These are phyloP conservation scores for Blastobotrys mokoenaii DNA, from an alignment of 805 yeast genomes.

Conservation along the genomic window DNA sequence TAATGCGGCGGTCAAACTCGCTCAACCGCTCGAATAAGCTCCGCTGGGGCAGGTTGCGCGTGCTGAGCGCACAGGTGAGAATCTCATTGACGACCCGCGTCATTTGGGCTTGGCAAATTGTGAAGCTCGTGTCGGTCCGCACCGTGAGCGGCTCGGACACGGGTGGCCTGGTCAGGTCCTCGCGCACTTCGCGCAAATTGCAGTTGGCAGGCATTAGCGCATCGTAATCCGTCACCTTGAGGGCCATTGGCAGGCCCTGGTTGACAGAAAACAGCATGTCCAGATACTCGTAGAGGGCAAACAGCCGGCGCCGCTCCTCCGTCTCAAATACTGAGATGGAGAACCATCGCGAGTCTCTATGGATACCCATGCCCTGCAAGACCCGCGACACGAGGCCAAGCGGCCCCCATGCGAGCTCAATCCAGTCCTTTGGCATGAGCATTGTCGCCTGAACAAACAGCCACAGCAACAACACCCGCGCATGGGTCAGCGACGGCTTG, in stretches of 20 bases:
- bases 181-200: conserved; percentile 20
- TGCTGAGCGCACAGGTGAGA: conserved; percentile 7
- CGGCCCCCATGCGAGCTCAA: conserved; percentile 23
- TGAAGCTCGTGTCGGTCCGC: conserved; percentile 19
- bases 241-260: conserved; percentile 26
- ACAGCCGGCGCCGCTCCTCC: conserved; percentile 23
- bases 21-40: no score
- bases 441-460: conserved; percentile 20
- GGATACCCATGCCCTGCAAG: conserved; percentile 30
- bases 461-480: conserved; percentile 26
- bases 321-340: conserved; percentile 24
- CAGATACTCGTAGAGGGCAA: conserved; percentile 20
- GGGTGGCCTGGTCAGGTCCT: conserved; percentile 13
- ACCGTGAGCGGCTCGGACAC: conserved; percentile 11
- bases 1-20: conserved; percentile 13
- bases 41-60: conserved; percentile 5
- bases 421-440: conserved; percentile 14
- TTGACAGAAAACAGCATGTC: conserved; percentile 21
- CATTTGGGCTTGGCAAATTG: conserved; percentile 13
- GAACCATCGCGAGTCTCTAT: conserved; percentile 29
- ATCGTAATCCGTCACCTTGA: conserved; percentile 22
- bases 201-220: conserved; percentile 21
- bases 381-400: conserved; percentile 24
- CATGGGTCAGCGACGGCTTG: conserved; percentile 24
- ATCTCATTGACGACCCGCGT: conserved; percentile 3